Base-by-base conservation (phyloP, 2,329 filamentous ascomycete species). In the Fusarium dlaminii region DNA sequence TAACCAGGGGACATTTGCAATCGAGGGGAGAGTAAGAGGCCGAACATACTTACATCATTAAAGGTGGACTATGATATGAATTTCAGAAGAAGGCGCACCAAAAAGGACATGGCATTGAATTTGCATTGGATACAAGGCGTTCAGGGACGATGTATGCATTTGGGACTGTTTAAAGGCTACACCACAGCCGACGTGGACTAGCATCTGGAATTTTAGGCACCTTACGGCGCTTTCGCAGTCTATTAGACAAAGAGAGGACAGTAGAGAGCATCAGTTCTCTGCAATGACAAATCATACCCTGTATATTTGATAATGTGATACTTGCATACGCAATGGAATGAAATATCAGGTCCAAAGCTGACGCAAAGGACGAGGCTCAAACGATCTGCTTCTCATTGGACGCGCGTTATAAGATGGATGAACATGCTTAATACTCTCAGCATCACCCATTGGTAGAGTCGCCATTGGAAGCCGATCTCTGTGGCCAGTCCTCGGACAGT, bases 111-210 rank as follows among this genome's bases (percentile, higher is more conserved):
- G 58, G 65, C 24, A 69, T 63, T 73, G 45, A 61, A 70, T 75
- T 74, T 70, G 64, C 64, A 75, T 75, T 74, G 72, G 72, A 63
- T 66, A 75, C 29, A 74, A n/a, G 72, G 72, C 72, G 72, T 75
- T 75, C 36, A 59, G 34, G 55, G 72, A 45, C 20, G 18, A 34
- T 48, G 32, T 45, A 68, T 43, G 43, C 58, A 63, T 72, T 62
- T 52, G 32, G 39, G 48, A 39, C 54, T 55, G 56, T 29, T 49
- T 48, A 24, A 51, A 49, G 62, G 42, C 57, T 52, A 43, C 32
- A 57, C 17, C 45, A 46, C 49, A n/a, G 39, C 55, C 61, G 59
- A 49, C 56, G 55, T 39, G 32, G 20, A n/a, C n/a, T 34, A 46
- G 54, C 40, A 66, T 48, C 9, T 63, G 70, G 39, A 29, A 46